Conservation (phyloP, 305 asterid species). For the Solanum hybrid region DNA sequence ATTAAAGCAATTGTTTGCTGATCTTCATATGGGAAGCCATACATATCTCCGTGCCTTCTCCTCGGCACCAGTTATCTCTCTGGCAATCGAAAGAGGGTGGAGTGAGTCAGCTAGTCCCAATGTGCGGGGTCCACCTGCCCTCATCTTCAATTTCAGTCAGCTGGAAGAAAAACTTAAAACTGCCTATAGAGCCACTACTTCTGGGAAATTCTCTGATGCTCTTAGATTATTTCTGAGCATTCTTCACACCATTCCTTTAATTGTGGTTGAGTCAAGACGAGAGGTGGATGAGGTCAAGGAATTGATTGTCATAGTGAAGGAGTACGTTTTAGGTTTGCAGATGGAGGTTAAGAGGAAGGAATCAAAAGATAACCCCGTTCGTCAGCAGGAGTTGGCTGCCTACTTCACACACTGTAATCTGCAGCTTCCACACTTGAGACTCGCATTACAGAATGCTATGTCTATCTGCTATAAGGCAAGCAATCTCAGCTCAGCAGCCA, state of each 20-base stretch:
- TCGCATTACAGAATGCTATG: slow-evolving; percentile 71
- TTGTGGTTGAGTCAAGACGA: slow-evolving; percentile 82
- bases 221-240: slow-evolving; percentile 48
- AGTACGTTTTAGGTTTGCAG: slow-evolving; percentile 67
- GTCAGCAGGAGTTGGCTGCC: slow-evolving; percentile 93
- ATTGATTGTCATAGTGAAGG: slow-evolving; percentile 56
- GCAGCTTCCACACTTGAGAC: slow-evolving; percentile 73
- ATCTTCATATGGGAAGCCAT: slow-evolving; percentile 48
- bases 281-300: slow-evolving; percentile 95
- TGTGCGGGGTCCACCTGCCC: slow-evolving; percentile 79
- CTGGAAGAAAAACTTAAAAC: slow-evolving; percentile 71
- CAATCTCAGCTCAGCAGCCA: slow-evolving; percentile 63
- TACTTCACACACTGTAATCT: slow-evolving; percentile 88
- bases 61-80: slow-evolving; percentile 34
- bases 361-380: slow-evolving; percentile 53
- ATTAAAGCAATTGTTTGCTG: slow-evolving; percentile 31
- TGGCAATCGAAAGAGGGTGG: slow-evolving; percentile 49
- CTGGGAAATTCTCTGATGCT: slow-evolving; percentile 79
- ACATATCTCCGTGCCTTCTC: slow-evolving; percentile 36
- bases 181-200: slow-evolving; percentile 72
- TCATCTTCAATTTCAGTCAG: slow-evolving; percentile 54
- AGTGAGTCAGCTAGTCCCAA: slow-evolving; percentile 56
- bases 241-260: slow-evolving; percentile 68
- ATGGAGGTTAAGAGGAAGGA: slow-evolving; percentile 88
- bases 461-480: slow-evolving; percentile 58